Evolutionary conservation across 1,139 yeast species (phyloP).

Genomic region (Eremothecium sinecaudum): DNA sequence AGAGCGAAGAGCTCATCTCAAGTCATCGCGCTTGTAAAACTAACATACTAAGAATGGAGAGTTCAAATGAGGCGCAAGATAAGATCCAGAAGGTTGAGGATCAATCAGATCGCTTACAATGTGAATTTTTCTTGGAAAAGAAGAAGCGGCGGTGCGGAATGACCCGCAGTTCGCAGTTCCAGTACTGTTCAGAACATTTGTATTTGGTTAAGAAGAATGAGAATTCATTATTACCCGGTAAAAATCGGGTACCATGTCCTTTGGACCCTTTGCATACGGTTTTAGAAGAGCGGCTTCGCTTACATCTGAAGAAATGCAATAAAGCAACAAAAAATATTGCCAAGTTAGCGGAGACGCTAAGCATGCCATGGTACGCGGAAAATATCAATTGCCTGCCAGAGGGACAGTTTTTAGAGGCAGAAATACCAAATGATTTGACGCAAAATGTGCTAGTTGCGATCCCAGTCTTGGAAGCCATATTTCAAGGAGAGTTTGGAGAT

Average conservation of each 20-base stretch:
- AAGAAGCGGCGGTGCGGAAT: constrained; percentile 28
- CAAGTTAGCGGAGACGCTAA: constrained; percentile 35
- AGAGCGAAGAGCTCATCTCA: no score
- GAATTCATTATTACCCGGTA: constrained; percentile 5
- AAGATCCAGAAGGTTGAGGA: background rate
- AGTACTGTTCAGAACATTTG: constrained; percentile 24
- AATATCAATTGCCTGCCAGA: constrained; percentile 18
- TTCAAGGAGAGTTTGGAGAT: constrained; percentile 18
- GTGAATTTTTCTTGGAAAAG: constrained; percentile 18
- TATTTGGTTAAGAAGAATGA: constrained; percentile 2
- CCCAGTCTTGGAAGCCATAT: constrained; percentile 23
- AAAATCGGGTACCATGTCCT: constrained; percentile 51
- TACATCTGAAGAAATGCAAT: constrained; percentile 58
- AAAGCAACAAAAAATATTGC: constrained; percentile 32
- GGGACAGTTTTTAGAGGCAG: background rate
- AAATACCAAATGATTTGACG: background rate
- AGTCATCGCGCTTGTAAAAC: no score
- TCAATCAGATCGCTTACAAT: constrained; percentile 13
- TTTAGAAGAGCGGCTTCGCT: constrained; percentile 47
- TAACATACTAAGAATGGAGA: no score
- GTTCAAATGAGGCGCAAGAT: no score
- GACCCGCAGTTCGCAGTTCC: constrained; percentile 14
- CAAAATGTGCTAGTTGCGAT: background rate
- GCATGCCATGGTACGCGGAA: constrained; percentile 17
- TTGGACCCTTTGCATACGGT: constrained; percentile 67